Conservation (phyloP, 495 filamentous ascomycete genomes). For the Aspergillus cavernicola region DNA sequence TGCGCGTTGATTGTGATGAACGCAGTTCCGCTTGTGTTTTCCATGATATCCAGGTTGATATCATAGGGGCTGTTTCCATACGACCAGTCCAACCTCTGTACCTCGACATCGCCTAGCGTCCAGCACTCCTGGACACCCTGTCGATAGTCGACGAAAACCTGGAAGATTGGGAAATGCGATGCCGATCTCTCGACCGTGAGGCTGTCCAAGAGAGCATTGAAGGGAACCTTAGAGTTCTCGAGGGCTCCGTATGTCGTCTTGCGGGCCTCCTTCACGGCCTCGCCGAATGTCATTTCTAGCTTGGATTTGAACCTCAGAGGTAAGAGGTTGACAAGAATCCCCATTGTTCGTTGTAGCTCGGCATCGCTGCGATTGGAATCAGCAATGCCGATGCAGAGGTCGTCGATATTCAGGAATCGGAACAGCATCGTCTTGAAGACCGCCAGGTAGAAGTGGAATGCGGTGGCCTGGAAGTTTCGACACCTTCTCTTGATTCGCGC, state of each 20-base stretch:
- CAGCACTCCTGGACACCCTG: neutral
- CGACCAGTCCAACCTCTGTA: no score
- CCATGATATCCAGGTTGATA: slow-evolving; percentile 2
- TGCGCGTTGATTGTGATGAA: neutral
- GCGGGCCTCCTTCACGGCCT: slow-evolving; percentile 16
- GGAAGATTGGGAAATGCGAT: slow-evolving; percentile 23
- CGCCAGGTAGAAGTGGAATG: slow-evolving; percentile 10
- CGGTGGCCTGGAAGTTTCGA: neutral
- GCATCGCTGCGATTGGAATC: slow-evolving; percentile 35
- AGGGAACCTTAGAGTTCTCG: slow-evolving; percentile 21
- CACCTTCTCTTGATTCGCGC: neutral
- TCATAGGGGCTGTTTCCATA: slow-evolving; percentile 3
- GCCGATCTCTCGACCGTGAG: slow-evolving; percentile 15
- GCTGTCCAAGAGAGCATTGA: slow-evolving; percentile 24
- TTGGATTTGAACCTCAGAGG: slow-evolving; percentile 28
- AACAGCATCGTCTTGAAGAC: neutral
- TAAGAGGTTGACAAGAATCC: slow-evolving; percentile 43
- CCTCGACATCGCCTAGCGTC: no score
- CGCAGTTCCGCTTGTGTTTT: neutral
- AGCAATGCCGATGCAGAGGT: slow-evolving; percentile 23
- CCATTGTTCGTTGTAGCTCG: slow-evolving; percentile 27
- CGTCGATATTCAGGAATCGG: neutral
- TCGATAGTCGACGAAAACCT: slow-evolving; percentile 29
- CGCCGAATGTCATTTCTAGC: slow-evolving; percentile 20
- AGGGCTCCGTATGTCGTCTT: slow-evolving; percentile 13